Evolutionary conservation across 208 protist genomes (phyloP), one percentile per base, ranked within the genome.

Genomic region (Lotmaria passim): DNA sequence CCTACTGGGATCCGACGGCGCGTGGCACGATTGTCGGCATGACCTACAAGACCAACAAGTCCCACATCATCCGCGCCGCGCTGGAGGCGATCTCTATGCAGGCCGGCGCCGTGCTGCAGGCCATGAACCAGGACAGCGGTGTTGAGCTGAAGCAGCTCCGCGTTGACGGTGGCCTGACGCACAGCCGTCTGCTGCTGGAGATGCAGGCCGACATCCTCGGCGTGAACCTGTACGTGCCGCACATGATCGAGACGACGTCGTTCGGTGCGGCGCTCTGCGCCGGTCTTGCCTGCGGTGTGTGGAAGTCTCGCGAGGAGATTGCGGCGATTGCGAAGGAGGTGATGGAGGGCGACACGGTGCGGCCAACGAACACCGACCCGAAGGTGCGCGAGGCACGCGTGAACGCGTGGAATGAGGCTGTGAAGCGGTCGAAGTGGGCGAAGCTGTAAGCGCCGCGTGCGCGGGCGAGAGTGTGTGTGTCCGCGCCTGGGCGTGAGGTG

Each of bases 131-230:
- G 43, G 98, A 98, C 78, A 83, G 86, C 21, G 70, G 59, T 38
- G 63, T 93, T 7, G 39, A 52, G 39, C 53, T 98, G 12, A 55
- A 41, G 11, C 47, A 68, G 17, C 72, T 99, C 14, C 83, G 90
- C 46, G 98, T 99, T 2, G 98, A 99, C 75, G 98, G 98, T 33
- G 98, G 98, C 23, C 89, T 99, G 30, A 90, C 91, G 0, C 70
- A 80, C 21, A 98, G 91, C 72, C 62, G 86, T 31, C 65, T 98
- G 21, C 58, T 99, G 17, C 83, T 99, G 59, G 95, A 99, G 69
- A 93, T 98, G 56, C 98, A 99, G 86, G 62, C 98, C 7, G 95
- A 98, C 62, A 48, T 97, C 5, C 73, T 97, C 17, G 82, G 82
- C 30, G 61, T 94, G 15, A 74, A 82, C 12, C 79, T 98, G 17